These are phyloP conservation scores for Rhodotorula graminis DNA, from an alignment of 768 basidiomycete species.

Conservation along the genomic window DNA sequence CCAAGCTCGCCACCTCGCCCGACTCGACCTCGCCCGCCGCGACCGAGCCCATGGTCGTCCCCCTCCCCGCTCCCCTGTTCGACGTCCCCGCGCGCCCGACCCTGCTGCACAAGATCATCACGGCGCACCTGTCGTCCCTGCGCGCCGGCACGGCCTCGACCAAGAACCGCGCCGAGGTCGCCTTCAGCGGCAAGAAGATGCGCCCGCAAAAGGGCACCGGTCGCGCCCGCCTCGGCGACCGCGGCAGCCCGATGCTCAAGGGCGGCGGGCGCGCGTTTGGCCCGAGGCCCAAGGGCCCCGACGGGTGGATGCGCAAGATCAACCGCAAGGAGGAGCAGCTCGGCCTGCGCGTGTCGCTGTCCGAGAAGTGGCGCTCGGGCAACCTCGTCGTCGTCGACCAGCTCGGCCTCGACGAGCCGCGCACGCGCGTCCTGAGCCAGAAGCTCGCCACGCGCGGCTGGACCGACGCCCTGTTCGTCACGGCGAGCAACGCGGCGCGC, in stretches of 20 bases:
- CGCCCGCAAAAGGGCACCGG: constrained; percentile 88
- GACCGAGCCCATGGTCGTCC: constrained; percentile 41
- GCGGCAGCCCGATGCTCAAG: constrained; percentile 74
- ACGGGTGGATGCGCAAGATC: constrained; percentile 85
- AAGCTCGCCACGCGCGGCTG: constrained; percentile 64
- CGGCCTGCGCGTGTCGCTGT: constrained; percentile 86
- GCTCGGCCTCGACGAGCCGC: constrained; percentile 66
- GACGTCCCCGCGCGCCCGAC: constrained; percentile 81
- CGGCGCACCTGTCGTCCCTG: constrained; percentile 77
- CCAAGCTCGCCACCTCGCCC: constrained; percentile 4
- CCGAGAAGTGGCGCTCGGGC: constrained; percentile 70
- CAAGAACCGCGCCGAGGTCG: constrained; percentile 84
- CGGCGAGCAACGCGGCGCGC: constrained; percentile 40
- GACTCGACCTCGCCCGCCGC: constrained; percentile 8
- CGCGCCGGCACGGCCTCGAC: constrained; percentile 90
- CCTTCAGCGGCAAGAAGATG: constrained; percentile 82
- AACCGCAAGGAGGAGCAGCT: constrained; percentile 88
- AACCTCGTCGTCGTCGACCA: constrained; percentile 69
- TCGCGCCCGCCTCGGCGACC: constrained; percentile 80
- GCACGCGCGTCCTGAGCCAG: constrained; percentile 63
- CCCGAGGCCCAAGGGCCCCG: constrained; percentile 61
- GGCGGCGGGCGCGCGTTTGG: constrained; percentile 93
- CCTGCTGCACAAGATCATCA: constrained; percentile 85
- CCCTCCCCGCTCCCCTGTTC: constrained; percentile 61
- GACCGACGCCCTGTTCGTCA: constrained; percentile 71